These are phyloP conservation scores for Paraphaeosphaeria sporulosa DNA, from an alignment of 2,329 filamentous ascomycete species.

Conservation along the genomic window DNA sequence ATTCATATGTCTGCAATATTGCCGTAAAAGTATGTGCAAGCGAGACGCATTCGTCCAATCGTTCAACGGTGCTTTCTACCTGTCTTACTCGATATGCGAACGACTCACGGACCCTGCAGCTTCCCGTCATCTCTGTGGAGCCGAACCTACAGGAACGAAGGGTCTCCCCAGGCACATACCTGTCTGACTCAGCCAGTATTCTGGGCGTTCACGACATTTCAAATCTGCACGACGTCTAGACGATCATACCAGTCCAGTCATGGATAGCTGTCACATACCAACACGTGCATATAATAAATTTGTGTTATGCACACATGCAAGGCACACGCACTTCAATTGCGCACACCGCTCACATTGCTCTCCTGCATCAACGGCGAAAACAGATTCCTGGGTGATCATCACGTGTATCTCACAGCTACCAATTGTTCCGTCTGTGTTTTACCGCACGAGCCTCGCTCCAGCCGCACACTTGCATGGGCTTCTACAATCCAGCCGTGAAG, in stretches of 20 bases:
- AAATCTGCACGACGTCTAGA: not conserved
- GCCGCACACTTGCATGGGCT: not conserved
- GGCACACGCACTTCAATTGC: not conserved
- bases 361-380: not conserved
- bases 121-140: not conserved
- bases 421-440: not conserved
- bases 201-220: not conserved
- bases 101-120: constrained; percentile 1
- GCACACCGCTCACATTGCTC: not conserved
- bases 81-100: not conserved
- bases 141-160: not conserved
- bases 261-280: not conserved
- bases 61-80: not conserved
- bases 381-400: not conserved
- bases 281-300: not conserved
- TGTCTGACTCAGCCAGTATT: not conserved
- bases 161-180: not conserved
- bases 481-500: not conserved
- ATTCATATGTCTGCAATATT: not conserved
- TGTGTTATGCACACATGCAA: not conserved
- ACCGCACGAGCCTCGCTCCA: not conserved
- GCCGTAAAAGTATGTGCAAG: not conserved
- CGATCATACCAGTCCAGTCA: not conserved
- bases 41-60: too few relatives aligned
- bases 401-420: not conserved